A percentile compares a stretch with the other conserved stretches of the same genome.
phyloP scores from a whole-genome alignment of 257 asterid species.

The Penstemon eatonii region DNA sequence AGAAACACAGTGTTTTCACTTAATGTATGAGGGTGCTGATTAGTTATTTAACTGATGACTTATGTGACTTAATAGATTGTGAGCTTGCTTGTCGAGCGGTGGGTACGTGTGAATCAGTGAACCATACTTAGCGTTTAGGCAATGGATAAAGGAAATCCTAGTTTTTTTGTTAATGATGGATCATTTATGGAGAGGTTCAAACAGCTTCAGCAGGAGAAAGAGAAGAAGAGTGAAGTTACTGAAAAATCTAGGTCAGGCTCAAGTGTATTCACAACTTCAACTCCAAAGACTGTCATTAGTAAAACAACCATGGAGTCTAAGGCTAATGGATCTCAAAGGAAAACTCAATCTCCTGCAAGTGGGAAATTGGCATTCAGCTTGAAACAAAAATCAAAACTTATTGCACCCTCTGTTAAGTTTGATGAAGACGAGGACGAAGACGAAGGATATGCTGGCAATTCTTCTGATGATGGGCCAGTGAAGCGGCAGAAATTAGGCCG shows the following conservation, averaged over 20 bases:
- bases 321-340: constrained; percentile 43
- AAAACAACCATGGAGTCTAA: constrained; percentile 47
- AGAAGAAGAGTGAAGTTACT: constrained; percentile 42
- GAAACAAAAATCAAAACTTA: constrained; percentile 81
- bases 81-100: constrained; percentile 82
- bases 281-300: constrained; percentile 67
- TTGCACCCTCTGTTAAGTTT: constrained; percentile 66
- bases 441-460: constrained; percentile 57
- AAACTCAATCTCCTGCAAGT: constrained; percentile 46
- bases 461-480: constrained; percentile 58
- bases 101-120: constrained; percentile 41
- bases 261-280: constrained; percentile 45
- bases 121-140: constrained; percentile 39
- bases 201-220: constrained; percentile 80
- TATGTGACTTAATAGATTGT: constrained; percentile 51
- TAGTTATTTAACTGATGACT: constrained; percentile 25
- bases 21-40: constrained; percentile 25
- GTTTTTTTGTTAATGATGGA: constrained; percentile 88
- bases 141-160: constrained; percentile 72
- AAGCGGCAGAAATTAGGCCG: constrained; percentile 69
- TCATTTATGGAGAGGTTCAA: constrained; percentile 97
- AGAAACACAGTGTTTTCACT: background rate
- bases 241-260: constrained; percentile 48
- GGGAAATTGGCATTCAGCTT: constrained; percentile 94
- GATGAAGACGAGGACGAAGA: constrained; percentile 79